These are phyloP conservation scores for Nidularia pulvinata DNA, from an alignment of 768 basidiomycete genomes.

Conservation along the genomic window DNA sequence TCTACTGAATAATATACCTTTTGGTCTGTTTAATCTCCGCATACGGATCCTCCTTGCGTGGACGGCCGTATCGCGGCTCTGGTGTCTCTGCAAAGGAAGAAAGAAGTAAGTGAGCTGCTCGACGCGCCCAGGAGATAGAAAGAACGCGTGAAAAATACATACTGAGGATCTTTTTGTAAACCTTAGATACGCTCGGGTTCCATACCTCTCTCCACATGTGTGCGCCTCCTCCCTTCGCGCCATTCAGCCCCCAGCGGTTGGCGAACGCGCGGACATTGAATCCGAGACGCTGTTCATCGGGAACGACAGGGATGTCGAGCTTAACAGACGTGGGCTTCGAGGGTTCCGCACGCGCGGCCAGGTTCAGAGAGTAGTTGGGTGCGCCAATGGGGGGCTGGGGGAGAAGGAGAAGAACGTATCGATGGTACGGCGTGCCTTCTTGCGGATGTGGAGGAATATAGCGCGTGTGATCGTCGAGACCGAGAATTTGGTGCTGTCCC, in stretches of 20 bases:
- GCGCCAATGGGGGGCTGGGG: constrained; percentile 54
- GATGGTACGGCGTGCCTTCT: constrained; percentile 87
- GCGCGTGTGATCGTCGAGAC: constrained; percentile 56
- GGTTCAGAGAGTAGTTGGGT: constrained; percentile 28
- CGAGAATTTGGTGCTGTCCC: constrained; percentile 35
- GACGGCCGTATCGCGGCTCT: constrained; percentile 59
- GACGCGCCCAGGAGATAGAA: no score
- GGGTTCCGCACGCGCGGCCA: constrained; percentile 24
- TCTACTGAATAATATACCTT: constrained; percentile 41
- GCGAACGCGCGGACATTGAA: constrained; percentile 73
- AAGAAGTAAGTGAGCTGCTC: constrained; percentile 5
- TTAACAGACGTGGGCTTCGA: constrained; percentile 28
- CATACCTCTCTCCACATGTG: constrained; percentile 87
- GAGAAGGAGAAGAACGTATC: constrained; percentile 79
- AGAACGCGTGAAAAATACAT: no score
- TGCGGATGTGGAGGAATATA: constrained; percentile 95
- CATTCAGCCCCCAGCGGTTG: constrained; percentile 50
- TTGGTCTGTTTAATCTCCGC: constrained; percentile 45
- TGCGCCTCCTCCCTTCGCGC: constrained; percentile 61
- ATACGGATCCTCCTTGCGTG: constrained; percentile 55
- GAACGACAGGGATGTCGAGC: constrained; percentile 47
- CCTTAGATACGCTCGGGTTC: constrained; percentile 58
- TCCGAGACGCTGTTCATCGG: constrained; percentile 43
- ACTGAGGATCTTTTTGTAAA: constrained; percentile 72
- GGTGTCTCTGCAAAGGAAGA: constrained; percentile 23